Conservation (phyloP, 768 basidiomycete genomes). For the Jaapia argillacea region DNA sequence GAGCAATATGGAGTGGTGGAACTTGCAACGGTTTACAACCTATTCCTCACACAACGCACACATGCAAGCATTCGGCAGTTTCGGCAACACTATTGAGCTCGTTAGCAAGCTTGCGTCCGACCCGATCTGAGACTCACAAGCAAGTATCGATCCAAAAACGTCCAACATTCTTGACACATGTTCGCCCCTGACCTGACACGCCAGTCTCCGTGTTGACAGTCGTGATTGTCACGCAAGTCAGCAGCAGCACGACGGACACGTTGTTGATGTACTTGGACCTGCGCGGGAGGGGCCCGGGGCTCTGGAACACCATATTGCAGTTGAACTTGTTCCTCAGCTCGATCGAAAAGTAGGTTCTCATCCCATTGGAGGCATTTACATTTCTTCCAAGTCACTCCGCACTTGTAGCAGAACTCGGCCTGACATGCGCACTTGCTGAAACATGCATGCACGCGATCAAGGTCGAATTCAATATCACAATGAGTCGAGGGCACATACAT, state of each 20-base stretch:
- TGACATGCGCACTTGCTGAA: conserved; percentile 31
- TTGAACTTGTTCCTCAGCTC: conserved; percentile 36
- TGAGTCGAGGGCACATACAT: conserved; percentile 20
- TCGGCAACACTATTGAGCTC: conserved; percentile 19
- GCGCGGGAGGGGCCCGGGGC: conserved; percentile 3
- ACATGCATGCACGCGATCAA: not conserved
- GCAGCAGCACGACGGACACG: conserved; percentile 23
- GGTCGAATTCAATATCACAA: not conserved
- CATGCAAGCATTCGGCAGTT: conserved; percentile 25
- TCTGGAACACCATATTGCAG: conserved; percentile 9
- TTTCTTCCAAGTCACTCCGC: conserved; percentile 50
- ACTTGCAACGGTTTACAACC: too few species aligned
- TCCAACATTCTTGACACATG: conserved; percentile 35
- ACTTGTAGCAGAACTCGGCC: conserved; percentile 56
- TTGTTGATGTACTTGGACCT: not conserved
- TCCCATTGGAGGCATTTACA: conserved; percentile 61
- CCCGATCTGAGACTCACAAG: conserved; percentile 29
- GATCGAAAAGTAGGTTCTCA: conserved; percentile 31
- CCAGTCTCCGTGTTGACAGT: conserved; percentile 40
- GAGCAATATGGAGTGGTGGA: too few species aligned
- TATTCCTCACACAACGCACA: conserved; percentile 26
- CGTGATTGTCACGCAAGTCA: conserved; percentile 39
- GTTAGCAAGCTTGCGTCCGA: not conserved
- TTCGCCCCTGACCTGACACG: conserved; percentile 30
- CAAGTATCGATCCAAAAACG: conserved; percentile 31